Evolutionary conservation across 345 rosid species (phyloP), one percentile per base, ranked within the genome.

Genomic region (Leavenworthia alabamica): DNA sequence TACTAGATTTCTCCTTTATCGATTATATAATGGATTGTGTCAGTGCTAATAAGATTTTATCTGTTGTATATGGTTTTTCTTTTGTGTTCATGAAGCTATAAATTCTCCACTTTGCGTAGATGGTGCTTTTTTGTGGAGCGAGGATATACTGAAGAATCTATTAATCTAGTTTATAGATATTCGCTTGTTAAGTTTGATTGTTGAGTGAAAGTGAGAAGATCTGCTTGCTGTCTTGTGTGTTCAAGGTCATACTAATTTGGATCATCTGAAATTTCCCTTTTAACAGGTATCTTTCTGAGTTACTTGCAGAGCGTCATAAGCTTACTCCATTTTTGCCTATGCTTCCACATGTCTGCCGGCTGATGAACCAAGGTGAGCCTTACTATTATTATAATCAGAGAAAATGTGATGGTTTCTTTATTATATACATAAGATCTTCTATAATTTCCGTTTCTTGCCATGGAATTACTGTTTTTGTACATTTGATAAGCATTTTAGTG

Each of bases 361-460:
- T 93, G 56, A 71, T 93, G 77, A 89, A 68, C 73, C 96, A 89
- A 75, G 96, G 99, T 89, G 48, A 82, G 89, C 64, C 49, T n/a
- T n/a, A n/a, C 27, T 62, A 55, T 36, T 27, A 8, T 55, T 53
- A 36, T n/a, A 0, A 29, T 37, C 14, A 20, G 43, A 46, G 16
- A 37, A 5, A 5, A 37, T 16, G 16, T 37, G n/a, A n/a, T 37
- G 8, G 17, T 70, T 55, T 69, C 62, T 45, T 53, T 54, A 27
- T n/a, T 69, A n/a, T 56, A 43, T 9, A 47, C 69, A 16, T 27
- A 27, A 1, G 4, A 53, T 61, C 44, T 23, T 47, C 8, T 42
- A 6, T 15, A 8, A 2, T 50, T 26, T 41, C 17, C 2, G 10
- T 41, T 68, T 53, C 36, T 29, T 70, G 33, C 49, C 53, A 39